Evolutionary conservation across 202 grass and related monocot genomes (phyloP).

Genomic region (Digitaria exilis): DNA sequence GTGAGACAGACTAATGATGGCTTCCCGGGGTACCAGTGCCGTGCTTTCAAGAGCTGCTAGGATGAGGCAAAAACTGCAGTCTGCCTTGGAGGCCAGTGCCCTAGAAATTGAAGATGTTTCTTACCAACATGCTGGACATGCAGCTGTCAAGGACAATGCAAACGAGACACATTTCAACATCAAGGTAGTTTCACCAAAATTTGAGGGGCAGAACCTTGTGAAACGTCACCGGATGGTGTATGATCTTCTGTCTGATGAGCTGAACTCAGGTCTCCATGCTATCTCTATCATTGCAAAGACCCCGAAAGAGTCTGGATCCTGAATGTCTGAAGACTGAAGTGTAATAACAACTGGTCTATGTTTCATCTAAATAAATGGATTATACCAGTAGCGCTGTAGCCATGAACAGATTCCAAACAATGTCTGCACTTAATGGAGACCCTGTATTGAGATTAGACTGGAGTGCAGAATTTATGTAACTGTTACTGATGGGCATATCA

Average conservation of each 20-base stretch:
- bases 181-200: slow-evolving; percentile 81
- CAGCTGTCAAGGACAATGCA: slow-evolving; percentile 68
- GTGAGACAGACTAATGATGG: slow-evolving; percentile 50
- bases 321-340: slow-evolving; percentile 29
- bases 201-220: slow-evolving; percentile 83
- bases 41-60: slow-evolving; percentile 78
- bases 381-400: slow-evolving; percentile 27
- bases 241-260: slow-evolving; percentile 78
- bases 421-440: slow-evolving; percentile 22
- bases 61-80: slow-evolving; percentile 87
- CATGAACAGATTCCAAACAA: neutral
- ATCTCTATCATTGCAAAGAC: slow-evolving; percentile 94
- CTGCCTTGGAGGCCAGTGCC: slow-evolving; percentile 79
- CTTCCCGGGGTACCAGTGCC: slow-evolving; percentile 55
- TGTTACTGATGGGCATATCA: neutral
- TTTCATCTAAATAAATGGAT: slow-evolving; percentile 27
- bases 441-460: neutral
- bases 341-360: neutral
- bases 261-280: slow-evolving; percentile 92
- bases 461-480: neutral
- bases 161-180: slow-evolving; percentile 96
- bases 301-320: slow-evolving; percentile 62
- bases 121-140: slow-evolving; percentile 86
- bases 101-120: slow-evolving; percentile 96
- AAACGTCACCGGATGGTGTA: slow-evolving; percentile 91